Evolutionary conservation across 2,329 filamentous ascomycete species (phyloP).

Genomic region (Pseudopithomyces maydicus): DNA sequence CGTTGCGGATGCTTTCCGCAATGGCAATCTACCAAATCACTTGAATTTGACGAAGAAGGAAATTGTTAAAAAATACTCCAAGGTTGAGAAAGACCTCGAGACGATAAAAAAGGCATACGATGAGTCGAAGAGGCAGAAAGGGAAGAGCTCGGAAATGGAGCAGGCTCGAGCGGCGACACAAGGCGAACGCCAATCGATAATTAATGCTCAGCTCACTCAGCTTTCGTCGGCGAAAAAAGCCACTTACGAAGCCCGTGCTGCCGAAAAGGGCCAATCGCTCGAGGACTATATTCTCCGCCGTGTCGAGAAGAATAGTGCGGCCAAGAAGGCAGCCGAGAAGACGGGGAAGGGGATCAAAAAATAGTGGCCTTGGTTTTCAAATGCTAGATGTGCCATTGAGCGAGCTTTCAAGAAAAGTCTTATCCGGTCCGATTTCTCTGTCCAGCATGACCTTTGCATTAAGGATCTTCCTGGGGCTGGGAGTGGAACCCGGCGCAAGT

Average conservation of each 20-base stretch:
- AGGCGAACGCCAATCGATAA: not conserved
- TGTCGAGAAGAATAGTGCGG: slow-evolving; percentile 40
- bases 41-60: slow-evolving; percentile 16
- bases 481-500: not conserved
- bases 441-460: slow-evolving; percentile 7
- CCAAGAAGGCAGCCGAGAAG: slow-evolving; percentile 15
- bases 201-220: slow-evolving; percentile 21
- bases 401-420: slow-evolving; percentile 1
- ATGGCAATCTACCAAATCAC: slow-evolving; percentile 19
- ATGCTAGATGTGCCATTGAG: not conserved
- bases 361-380: not conserved
- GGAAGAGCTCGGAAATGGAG: slow-evolving; percentile 4
- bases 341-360: not conserved
- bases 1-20: slow-evolving; percentile 12
- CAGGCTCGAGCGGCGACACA: not conserved
- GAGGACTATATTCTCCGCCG: slow-evolving; percentile 43
- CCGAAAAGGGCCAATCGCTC: slow-evolving; percentile 44
- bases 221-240: slow-evolving; percentile 33
- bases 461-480: not conserved
- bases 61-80: slow-evolving; percentile 10
- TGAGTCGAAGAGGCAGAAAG: slow-evolving; percentile 10
- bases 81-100: not conserved
- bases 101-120: slow-evolving; percentile 12
- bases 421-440: slow-evolving; percentile 9
- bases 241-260: slow-evolving; percentile 41